Conservation (phyloP, 73 alveolate genomes). For the Symbiodinium natans region DNA sequence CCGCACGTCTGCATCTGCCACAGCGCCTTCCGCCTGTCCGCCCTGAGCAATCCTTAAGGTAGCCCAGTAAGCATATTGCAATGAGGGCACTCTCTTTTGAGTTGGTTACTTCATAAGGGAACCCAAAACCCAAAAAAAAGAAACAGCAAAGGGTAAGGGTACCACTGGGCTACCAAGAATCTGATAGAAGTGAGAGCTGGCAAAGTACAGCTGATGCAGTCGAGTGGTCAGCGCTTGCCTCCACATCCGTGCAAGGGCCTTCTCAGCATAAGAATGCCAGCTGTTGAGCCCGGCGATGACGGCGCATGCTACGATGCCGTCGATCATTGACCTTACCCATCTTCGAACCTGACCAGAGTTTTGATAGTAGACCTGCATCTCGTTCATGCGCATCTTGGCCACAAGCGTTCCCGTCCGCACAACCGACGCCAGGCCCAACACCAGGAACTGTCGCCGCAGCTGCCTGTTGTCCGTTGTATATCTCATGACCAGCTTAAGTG, state of each 20-base stretch:
- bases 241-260: constrained; percentile 15
- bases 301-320: not conserved
- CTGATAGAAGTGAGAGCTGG: constrained; percentile 21
- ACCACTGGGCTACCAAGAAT: not conserved
- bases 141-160: no score
- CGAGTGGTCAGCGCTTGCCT: constrained; percentile 12
- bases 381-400: constrained; percentile 11
- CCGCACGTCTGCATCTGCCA: constrained; percentile 9
- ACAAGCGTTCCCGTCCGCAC: constrained; percentile 6
- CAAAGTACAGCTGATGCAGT: not conserved
- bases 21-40: not conserved
- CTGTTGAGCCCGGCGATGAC: constrained; percentile 2
- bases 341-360: not conserved
- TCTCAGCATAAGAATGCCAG: constrained; percentile 1
- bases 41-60: not conserved
- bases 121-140: no score
- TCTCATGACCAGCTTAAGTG: not conserved
- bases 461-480: not conserved
- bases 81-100: no score
- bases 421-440: not conserved
- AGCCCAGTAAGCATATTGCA: no score
- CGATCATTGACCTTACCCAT: not conserved
- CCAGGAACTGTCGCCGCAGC: constrained; percentile 9
- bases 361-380: constrained; percentile 12
- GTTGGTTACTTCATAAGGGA: no score